phyloP scores from a whole-genome alignment of 768 basidiomycete species.

The Auricularia auricula-judae region DNA sequence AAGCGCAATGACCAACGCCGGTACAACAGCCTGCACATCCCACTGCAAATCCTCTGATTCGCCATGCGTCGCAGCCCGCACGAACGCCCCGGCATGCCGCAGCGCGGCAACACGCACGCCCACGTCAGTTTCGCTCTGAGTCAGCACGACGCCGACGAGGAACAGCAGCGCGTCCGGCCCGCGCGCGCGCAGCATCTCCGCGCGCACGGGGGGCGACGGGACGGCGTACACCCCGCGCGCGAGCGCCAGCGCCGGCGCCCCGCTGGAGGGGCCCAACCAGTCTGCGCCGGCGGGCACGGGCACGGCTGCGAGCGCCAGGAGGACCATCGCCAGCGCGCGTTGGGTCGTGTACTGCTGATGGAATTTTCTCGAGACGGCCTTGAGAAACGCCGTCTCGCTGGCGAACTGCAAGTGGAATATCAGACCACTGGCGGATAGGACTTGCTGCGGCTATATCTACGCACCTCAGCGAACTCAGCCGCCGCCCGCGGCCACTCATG shows the following conservation, averaged over 20 bases:
- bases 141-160: constrained; percentile 55
- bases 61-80: constrained; percentile 54
- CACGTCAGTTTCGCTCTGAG: constrained; percentile 14
- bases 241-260: constrained; percentile 39
- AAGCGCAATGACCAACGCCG: constrained; percentile 54
- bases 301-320: constrained; percentile 46
- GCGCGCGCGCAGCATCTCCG: constrained; percentile 53
- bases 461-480: constrained; percentile 11
- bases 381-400: constrained; percentile 33
- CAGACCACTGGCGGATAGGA: neutral
- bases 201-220: constrained; percentile 48
- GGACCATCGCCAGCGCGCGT: constrained; percentile 24
- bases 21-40: constrained; percentile 76
- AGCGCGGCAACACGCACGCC: constrained; percentile 45
- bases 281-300: constrained; percentile 42
- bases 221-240: constrained; percentile 52
- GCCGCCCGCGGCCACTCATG: neutral
- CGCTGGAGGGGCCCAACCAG: constrained; percentile 33
- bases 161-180: constrained; percentile 67
- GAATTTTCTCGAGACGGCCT: constrained; percentile 46
- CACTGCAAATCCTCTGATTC: constrained; percentile 28
- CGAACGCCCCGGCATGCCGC: constrained; percentile 66
- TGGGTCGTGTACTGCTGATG: constrained; percentile 23
- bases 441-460: neutral
- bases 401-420: constrained; percentile 22